Base-by-base conservation (phyloP, 2,329 filamentous ascomycete species). In the Fusarium brachygibbosum region DNA sequence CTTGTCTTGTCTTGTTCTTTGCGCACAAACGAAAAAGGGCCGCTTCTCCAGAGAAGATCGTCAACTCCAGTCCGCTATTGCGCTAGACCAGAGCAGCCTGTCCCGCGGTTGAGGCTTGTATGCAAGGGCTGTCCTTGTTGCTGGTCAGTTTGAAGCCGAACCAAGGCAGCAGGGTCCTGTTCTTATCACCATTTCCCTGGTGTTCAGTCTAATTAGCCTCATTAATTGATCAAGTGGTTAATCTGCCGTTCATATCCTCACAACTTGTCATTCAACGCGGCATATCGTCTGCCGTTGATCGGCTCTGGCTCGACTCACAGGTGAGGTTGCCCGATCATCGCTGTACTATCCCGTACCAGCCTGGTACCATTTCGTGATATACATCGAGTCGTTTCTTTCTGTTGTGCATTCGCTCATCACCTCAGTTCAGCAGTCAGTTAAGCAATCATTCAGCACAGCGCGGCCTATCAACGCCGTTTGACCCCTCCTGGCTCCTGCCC, bases 121-220 rank as follows among this genome's bases (percentile, higher is more conserved):
- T 65, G 49, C 65, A 71, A 65, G 70, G 69, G 55, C 57, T 31
- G 64, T 66, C 69, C 61, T 72, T 64, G 51, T 48, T 59, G 48
- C 35, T 55, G 31, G 52, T 37, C 11, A 50, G 49, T 38, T 35
- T 46, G n/a, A 14, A 46, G 38, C 54, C 17, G 32, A 54, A 64
- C 52, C 65, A 64, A 38, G 65, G 59, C 40, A 51, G 50, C 51
- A 69, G 59, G 55, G 37, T 32, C 49, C 16, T 31, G 29, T 32
- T 64, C 38, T 69, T 58, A 52, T 60, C 60, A 23, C 50, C 52
- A 35, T 28, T 21, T 29, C 38, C 21, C n/a, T 31, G 25, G 23
- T 41, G 23, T 52, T 29, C 31, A 37, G 53, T 19, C 32, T 50
- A 16, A 17, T 21, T 51, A 29, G 35, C 37, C 19, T 25, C 38